Evolutionary conservation across 2,329 filamentous ascomycete species (phyloP).

Genomic region (Juglanconis juglandina): DNA sequence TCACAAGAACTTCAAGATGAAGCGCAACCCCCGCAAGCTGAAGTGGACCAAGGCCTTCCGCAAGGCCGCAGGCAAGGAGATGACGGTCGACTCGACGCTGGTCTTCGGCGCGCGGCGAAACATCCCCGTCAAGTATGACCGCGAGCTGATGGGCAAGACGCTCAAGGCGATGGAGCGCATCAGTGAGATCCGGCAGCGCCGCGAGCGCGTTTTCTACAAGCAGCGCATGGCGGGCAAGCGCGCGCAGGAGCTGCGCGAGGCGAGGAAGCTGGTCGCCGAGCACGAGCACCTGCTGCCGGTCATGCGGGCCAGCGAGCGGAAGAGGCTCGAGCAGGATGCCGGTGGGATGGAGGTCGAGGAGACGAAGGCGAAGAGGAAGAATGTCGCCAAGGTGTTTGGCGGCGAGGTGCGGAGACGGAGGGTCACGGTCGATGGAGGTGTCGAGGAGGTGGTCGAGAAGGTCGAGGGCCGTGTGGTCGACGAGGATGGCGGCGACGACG

Average conservation of each 20-base stretch:
- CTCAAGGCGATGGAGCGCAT: constrained; percentile 90
- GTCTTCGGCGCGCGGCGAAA: constrained; percentile 91
- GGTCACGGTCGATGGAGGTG: constrained; percentile 37
- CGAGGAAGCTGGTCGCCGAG: constrained; percentile 84
- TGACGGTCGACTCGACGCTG: constrained; percentile 92
- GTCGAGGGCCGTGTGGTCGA: constrained; percentile 20
- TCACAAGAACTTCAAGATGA: constrained; percentile 85
- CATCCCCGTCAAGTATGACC: constrained; percentile 91
- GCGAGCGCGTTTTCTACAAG: constrained; percentile 93
- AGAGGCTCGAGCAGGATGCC: constrained; percentile 31
- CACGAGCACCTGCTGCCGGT: constrained; percentile 88
- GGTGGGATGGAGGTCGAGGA: constrained; percentile 32
- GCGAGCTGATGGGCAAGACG: constrained; percentile 82
- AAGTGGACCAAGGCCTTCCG: constrained; percentile 94
- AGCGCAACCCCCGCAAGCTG: constrained; percentile 88
- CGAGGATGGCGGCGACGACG: constrained; percentile 28
- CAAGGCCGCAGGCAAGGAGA: constrained; percentile 75
- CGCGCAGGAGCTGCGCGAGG: constrained; percentile 72
- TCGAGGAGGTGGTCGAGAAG: constrained; percentile 33
- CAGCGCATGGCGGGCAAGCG: constrained; percentile 88
- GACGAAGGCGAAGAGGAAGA: constrained; percentile 25
- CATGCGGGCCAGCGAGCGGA: constrained; percentile 58
- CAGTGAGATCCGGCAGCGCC: constrained; percentile 74
- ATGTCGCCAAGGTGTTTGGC: constrained; percentile 34
- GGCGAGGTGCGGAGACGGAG: constrained; percentile 37